Percentiles rank a stretch among this genome's conserved stretches.
Conservation (phyloP, 208 protist species). For the Leishmania gerbilli region DNA sequence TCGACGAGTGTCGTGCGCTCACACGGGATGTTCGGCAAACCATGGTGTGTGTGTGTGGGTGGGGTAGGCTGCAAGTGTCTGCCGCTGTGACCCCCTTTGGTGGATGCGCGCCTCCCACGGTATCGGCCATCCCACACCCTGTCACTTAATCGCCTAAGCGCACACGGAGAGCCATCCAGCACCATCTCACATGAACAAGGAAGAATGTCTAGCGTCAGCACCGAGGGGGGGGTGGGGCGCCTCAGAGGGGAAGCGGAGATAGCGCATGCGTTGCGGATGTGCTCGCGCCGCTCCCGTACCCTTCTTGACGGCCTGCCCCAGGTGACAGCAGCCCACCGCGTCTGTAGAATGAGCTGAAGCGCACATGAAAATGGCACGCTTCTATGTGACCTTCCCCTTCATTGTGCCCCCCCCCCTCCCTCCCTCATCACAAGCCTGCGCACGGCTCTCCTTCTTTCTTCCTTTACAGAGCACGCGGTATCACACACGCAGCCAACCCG, state of each 20-base stretch:
- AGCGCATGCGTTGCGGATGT: background rate
- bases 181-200: background rate
- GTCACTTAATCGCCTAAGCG: background rate
- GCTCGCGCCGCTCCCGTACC: background rate
- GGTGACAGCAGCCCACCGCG: background rate
- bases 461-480: background rate
- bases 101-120: background rate
- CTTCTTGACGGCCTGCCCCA: background rate
- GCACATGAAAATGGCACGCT: background rate
- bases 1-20: background rate
- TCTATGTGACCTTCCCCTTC: background rate
- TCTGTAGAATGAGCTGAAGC: background rate
- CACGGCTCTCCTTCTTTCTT: background rate
- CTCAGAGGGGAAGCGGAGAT: background rate
- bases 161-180: background rate
- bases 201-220: background rate
- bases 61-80: background rate
- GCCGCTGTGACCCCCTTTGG: background rate
- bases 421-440: background rate
- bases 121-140: background rate
- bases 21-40: background rate
- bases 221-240: background rate
- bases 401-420: background rate
- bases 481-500: background rate
- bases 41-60: background rate